phyloP scores from a whole-genome alignment of 441 rosid genomes.

The California macrophylla region DNA sequence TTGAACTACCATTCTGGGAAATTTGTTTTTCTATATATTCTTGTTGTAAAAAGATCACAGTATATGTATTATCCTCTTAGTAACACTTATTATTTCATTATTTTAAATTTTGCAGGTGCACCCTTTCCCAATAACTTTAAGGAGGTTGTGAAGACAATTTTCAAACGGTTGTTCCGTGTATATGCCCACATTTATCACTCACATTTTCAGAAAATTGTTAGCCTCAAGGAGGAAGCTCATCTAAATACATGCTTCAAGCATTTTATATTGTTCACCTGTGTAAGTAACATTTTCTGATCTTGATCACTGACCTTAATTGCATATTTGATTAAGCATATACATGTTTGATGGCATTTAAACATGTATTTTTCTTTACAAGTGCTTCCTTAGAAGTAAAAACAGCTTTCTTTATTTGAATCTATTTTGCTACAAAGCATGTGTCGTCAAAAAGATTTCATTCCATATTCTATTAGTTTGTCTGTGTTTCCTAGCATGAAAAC shows the following conservation, averaged over 20 bases:
- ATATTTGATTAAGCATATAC: no score
- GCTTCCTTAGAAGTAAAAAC: no score
- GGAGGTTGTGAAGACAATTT: constrained; percentile 91
- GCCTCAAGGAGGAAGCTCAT: constrained; percentile 98
- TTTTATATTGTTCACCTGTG: constrained; percentile 82
- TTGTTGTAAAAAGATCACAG: no score
- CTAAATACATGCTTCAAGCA: constrained; percentile 98
- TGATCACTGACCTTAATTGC: neutral
- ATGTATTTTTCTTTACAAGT: no score
- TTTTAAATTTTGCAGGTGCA: constrained; percentile 44
- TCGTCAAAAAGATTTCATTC: no score
- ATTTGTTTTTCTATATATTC: no score
- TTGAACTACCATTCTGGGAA: neutral
- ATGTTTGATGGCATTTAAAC: no score
- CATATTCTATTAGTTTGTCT: no score
- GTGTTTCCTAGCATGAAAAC: no score
- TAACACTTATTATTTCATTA: neutral
- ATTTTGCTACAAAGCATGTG: no score
- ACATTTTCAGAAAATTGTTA: constrained; percentile 95
- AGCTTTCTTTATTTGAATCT: no score
- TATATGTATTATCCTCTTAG: neutral
- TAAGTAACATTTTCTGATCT: constrained; percentile 30
- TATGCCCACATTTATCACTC: constrained; percentile 93
- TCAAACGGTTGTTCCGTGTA: constrained; percentile 86
- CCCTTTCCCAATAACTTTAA: constrained; percentile 92